A percentile compares a stretch with the other conserved stretches of the same genome.
Evolutionary conservation across 768 basidiomycete genomes (phyloP).

Genomic region (Phaeotremella fagi): DNA sequence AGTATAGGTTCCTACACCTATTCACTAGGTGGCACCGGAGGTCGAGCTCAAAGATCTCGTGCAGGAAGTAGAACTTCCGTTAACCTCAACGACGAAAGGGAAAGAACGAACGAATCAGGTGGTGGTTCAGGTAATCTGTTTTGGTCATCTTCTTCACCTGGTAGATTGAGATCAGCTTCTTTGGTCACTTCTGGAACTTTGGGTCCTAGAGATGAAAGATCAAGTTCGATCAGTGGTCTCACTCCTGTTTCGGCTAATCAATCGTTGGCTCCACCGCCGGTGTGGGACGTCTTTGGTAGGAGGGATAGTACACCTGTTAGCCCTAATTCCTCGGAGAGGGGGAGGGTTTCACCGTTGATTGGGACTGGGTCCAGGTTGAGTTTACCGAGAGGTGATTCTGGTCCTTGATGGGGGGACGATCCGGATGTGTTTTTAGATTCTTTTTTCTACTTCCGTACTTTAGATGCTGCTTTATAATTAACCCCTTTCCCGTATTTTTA

Average conservation of each 20-base stretch:
- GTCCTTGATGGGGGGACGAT: no score
- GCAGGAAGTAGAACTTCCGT: background rate
- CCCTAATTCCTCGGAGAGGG: no score
- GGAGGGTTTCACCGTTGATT: no score
- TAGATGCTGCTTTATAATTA: no score
- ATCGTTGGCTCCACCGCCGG: background rate
- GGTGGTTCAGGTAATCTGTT: background rate
- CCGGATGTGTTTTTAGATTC: no score
- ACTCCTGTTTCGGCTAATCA: background rate
- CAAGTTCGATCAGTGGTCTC: background rate
- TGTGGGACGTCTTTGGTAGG: conserved; percentile 30
- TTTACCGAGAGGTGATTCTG: no score
- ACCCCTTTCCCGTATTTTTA: no score
- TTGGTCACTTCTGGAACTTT: background rate
- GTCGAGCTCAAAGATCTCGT: conserved; percentile 38
- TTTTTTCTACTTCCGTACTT: no score
- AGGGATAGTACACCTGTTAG: conserved; percentile 1
- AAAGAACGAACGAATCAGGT: background rate
- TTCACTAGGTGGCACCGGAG: conserved; percentile 47
- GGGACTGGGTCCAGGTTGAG: no score
- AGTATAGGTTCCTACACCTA: conserved; percentile 25
- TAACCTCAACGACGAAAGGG: background rate
- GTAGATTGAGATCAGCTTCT: background rate
- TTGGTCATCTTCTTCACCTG: background rate
- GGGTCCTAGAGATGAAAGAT: background rate